These are phyloP conservation scores for Cladosporium sphaerospermum DNA, from an alignment of 2,329 filamentous ascomycete genomes.

Conservation along the genomic window DNA sequence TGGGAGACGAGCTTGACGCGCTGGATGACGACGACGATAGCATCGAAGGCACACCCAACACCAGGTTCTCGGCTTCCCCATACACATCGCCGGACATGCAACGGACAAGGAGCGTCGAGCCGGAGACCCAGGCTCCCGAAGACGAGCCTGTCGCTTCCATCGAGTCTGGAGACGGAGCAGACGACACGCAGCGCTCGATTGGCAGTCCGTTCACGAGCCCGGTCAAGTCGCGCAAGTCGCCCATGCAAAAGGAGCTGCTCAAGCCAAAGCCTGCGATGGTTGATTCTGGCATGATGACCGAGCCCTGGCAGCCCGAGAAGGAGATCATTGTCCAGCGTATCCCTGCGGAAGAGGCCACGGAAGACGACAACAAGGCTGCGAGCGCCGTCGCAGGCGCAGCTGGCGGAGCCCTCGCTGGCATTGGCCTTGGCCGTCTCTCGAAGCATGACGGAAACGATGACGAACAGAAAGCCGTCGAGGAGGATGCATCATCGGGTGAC, in stretches of 20 bases:
- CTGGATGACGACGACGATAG: constrained; percentile 61
- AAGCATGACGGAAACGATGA: constrained; percentile 12
- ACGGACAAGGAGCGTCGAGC: not conserved
- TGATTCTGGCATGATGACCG: constrained; percentile 58
- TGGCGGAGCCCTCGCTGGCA: constrained; percentile 29
- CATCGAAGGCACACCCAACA: constrained; percentile 36
- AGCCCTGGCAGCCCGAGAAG: constrained; percentile 45
- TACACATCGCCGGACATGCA: constrained; percentile 36
- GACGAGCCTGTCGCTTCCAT: constrained; percentile 18
- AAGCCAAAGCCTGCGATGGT: constrained; percentile 42
- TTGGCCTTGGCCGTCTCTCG: constrained; percentile 26
- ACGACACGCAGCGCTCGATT: constrained; percentile 10
- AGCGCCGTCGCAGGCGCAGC: constrained; percentile 21
- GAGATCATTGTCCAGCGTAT: constrained; percentile 5
- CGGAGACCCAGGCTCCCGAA: not conserved
- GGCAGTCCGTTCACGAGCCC: constrained; percentile 11
- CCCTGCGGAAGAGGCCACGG: not conserved
- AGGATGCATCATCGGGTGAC: not conserved
- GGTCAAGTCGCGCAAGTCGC: constrained; percentile 12
- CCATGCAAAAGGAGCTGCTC: constrained; percentile 8
- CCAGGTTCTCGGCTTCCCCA: constrained; percentile 36
- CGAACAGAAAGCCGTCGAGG: constrained; percentile 4
- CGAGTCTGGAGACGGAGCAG: constrained; percentile 11
- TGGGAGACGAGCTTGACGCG: constrained; percentile 86
- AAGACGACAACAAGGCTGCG: not conserved